Conservation (phyloP, 352 stramenopile genomes). For the Plasmopara muralis region DNA sequence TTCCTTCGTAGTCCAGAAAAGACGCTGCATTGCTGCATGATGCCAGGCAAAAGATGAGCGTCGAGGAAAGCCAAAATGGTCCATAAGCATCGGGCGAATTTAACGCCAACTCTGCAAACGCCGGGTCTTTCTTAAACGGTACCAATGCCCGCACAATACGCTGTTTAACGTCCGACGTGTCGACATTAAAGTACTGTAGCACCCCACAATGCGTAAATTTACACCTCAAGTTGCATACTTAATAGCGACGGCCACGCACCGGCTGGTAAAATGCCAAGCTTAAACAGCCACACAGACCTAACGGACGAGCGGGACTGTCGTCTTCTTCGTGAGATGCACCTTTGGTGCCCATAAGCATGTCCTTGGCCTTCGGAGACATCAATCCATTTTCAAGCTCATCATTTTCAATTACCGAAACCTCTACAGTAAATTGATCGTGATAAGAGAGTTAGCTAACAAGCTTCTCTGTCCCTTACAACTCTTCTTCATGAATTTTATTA, state of each 20-base stretch:
- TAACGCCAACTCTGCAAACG: conserved; percentile 66
- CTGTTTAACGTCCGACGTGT: conserved; percentile 74
- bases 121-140: conserved; percentile 81
- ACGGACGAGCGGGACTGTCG: conserved; percentile 23
- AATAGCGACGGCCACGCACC: conserved; percentile 29
- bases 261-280: conserved; percentile 79
- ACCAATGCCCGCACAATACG: conserved; percentile 64
- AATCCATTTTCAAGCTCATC: conserved; percentile 72
- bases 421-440: conserved; percentile 31
- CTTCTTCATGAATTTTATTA: conserved; percentile 14
- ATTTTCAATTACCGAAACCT: conserved; percentile 66
- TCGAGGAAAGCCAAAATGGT: conserved; percentile 78
- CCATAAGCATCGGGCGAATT: conserved; percentile 69
- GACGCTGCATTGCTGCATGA: conserved; percentile 81
- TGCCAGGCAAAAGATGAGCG: conserved; percentile 81
- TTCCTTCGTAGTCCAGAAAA: conserved; percentile 64
- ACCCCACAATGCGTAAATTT: background rate
- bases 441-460: conserved; percentile 2
- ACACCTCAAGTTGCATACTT: background rate
- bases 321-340: conserved; percentile 31
- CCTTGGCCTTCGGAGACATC: conserved; percentile 64
- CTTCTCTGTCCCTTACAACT: no score
- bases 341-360: conserved; percentile 56
- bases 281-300: conserved; percentile 74
- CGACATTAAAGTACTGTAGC: conserved; percentile 78